A percentile compares a stretch with the other conserved stretches of the same genome.
Conservation (phyloP, 352 stramenopile species). For the Globisporangium lucens region DNA sequence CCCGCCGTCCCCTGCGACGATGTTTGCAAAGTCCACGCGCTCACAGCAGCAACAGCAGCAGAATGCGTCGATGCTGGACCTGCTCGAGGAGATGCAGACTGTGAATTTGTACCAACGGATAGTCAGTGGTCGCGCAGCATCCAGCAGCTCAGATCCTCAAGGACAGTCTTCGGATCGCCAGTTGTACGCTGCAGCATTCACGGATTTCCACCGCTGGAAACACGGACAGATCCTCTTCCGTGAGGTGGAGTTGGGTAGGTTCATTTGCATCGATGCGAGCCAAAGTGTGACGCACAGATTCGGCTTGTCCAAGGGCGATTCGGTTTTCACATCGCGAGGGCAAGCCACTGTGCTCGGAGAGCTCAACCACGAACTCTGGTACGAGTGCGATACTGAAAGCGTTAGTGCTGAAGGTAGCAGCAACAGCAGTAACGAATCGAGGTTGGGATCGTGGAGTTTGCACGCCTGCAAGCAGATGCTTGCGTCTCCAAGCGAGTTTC, state of each 20-base stretch:
- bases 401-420: not conserved
- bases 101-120: slow-evolving; percentile 24
- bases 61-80: slow-evolving; percentile 33
- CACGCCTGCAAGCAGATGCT: slow-evolving; percentile 46
- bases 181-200: slow-evolving; percentile 29
- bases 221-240: slow-evolving; percentile 25
- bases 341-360: slow-evolving; percentile 59
- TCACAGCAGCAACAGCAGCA: slow-evolving; percentile 22
- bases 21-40: slow-evolving; percentile 7
- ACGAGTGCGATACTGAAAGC: slow-evolving; percentile 31
- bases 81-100: slow-evolving; percentile 30
- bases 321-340: slow-evolving; percentile 57
- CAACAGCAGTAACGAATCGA: not conserved
- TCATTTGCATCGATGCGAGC: slow-evolving; percentile 36
- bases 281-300: slow-evolving; percentile 28
- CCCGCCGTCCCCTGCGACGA: slow-evolving; percentile 22
- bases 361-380: slow-evolving; percentile 67
- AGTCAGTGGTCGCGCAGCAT: not conserved
- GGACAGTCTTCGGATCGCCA: not conserved
- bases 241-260: slow-evolving; percentile 29
- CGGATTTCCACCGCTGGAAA: slow-evolving; percentile 30
- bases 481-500: slow-evolving; percentile 35
- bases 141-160: not conserved
- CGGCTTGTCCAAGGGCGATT: slow-evolving; percentile 42
- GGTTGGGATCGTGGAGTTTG: slow-evolving; percentile 46